These are phyloP conservation scores for Tuber indicum DNA, from an alignment of 495 filamentous ascomycete genomes.

Conservation along the genomic window DNA sequence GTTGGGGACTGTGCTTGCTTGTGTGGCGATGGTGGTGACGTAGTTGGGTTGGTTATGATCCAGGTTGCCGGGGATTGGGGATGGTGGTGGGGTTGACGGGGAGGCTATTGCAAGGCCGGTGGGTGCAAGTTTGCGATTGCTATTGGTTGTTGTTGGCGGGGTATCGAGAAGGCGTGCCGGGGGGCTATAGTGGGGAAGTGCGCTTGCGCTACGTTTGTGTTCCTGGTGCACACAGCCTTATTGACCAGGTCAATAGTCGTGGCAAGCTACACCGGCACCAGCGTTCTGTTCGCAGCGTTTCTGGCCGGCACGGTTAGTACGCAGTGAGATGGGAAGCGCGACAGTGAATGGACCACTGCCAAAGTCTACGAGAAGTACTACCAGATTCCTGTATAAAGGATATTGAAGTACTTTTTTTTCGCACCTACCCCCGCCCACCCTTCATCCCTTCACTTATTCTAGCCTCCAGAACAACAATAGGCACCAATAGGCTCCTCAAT, in stretches of 20 bases:
- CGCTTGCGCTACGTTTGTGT: conserved; percentile 16
- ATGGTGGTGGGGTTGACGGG: conserved; percentile 19
- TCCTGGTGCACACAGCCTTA: conserved; percentile 46
- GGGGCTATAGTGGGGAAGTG: conserved; percentile 24
- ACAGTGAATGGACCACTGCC: conserved; percentile 35
- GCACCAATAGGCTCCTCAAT: conserved; percentile 75
- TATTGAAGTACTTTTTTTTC: conserved; percentile 72
- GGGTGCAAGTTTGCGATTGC: conserved; percentile 38
- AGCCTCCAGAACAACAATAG: background rate
- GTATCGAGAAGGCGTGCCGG: conserved; percentile 14
- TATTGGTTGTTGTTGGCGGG: conserved; percentile 28
- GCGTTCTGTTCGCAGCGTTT: conserved; percentile 55
- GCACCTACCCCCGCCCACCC: conserved; percentile 42
- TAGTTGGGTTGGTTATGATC: conserved; percentile 73
- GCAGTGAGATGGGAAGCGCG: conserved; percentile 48
- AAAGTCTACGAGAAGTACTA: conserved; percentile 56
- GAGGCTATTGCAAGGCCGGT: conserved; percentile 39
- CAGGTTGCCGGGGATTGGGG: conserved; percentile 52
- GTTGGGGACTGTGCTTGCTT: conserved; percentile 61
- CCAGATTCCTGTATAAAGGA: conserved; percentile 46
- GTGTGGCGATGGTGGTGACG: conserved; percentile 76
- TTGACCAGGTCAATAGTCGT: conserved; percentile 49
- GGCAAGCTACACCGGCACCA: conserved; percentile 53
- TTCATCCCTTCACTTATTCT: background rate
- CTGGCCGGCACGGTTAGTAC: conserved; percentile 51